Evolutionary conservation across 257 asterid genomes (phyloP), one percentile per base, ranked within the genome.

Genomic region (Datura wrightii): DNA sequence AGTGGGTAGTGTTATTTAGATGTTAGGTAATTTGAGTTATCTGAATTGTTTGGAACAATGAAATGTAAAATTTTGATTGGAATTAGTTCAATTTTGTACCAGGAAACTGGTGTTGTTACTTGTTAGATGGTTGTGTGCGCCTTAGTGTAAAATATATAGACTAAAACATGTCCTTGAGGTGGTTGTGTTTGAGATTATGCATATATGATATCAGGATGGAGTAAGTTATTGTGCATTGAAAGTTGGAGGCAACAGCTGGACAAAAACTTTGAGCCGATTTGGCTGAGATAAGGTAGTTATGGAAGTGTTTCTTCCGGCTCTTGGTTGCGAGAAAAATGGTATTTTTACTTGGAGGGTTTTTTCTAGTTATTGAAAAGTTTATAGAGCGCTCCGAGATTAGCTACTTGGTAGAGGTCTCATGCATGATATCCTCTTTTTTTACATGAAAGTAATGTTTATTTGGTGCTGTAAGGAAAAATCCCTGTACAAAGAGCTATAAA

Each of bases 11-110:
- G 72, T 65, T 65, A 65, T 34, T 65, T 41, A 13, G n/a, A 19
- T 65, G 19, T 11, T 34, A 34, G 46, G 72, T 65, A 36, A 34
- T 65, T 65, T 65, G 46, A 34, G 46, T 36, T 65, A 65, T 66
- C 24, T 7, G 48, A 67, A 39, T 39, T 39, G 46, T 15, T 67
- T 39, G 24, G 76, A 67, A 39, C 8, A 31, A 31, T 76, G 24
- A 76, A 50, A 50, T 48, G 41, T 74, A 74, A n/a, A 46, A 74
- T 46, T 11, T 74, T 74, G 80, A 48, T 46, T 48, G 46, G 80
- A 74, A 48, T 74, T 48, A 48, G 19, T 48, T 74, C 36, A 74
- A 11, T 74, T 74, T 46, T 46, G 42, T 74, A 46, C 19, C 2
- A 24, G 59, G 42, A 15, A 74, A 34, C 80, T 72, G 80, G 80